Conservation (phyloP, 2,329 filamentous ascomycete species). For the Epichloe typhina region DNA sequence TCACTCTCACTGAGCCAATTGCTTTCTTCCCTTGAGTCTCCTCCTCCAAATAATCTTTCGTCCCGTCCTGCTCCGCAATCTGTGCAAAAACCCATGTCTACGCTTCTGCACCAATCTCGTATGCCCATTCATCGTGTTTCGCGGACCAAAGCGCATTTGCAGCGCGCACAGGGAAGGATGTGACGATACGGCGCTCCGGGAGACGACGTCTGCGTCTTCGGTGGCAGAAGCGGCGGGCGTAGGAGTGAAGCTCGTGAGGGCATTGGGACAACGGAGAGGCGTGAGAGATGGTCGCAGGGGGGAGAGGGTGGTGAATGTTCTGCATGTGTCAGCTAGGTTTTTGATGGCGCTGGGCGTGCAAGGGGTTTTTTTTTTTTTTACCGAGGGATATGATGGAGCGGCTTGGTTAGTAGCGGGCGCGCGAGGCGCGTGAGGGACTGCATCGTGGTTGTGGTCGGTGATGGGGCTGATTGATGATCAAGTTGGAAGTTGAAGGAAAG, state of each 20-base stretch:
- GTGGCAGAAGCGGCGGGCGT: constrained; percentile 10
- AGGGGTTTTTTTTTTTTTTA: constrained; percentile 8
- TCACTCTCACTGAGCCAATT: constrained; percentile 20
- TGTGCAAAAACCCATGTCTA: constrained; percentile 42
- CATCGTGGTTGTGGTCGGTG: constrained; percentile 6
- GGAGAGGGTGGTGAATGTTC: constrained; percentile 36
- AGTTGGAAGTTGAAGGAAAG: too few species aligned
- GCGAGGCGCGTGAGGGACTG: constrained; percentile 18
- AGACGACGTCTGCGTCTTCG: constrained; percentile 29
- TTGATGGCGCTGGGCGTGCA: background rate
- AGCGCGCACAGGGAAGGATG: constrained; percentile 37
- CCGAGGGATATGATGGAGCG: constrained; percentile 14
- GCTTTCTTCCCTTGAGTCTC: constrained; percentile 37
- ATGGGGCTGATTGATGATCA: background rate
- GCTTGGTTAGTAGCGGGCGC: constrained; percentile 15
- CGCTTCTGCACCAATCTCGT: constrained; percentile 46
- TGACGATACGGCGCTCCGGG: constrained; percentile 30
- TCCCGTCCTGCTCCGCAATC: constrained; percentile 36
- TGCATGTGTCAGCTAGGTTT: constrained; percentile 10
- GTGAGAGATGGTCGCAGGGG: constrained; percentile 33
- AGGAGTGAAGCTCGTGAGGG: constrained; percentile 19
- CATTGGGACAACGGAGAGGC: constrained; percentile 19
- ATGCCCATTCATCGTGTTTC: constrained; percentile 41
- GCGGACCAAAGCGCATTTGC: constrained; percentile 46
- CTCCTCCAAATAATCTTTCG: constrained; percentile 39